These are phyloP conservation scores for Apiosordaria backusii DNA, from an alignment of 495 filamentous ascomycete species.

Conservation along the genomic window DNA sequence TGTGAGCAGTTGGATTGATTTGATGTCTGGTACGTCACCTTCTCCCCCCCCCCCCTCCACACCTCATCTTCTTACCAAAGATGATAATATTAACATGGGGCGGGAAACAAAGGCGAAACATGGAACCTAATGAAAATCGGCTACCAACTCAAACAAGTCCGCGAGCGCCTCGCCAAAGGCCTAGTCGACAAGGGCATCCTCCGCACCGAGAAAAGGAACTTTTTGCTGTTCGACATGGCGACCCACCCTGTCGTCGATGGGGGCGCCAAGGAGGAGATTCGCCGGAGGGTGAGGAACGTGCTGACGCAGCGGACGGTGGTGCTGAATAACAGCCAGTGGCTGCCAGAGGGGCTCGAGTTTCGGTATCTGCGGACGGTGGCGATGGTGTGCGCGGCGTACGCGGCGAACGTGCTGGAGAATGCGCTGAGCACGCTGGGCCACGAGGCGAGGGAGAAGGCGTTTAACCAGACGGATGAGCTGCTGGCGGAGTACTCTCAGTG, in stretches of 20 bases:
- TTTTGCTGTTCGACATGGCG: slow-evolving; percentile 99
- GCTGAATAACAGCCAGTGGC: slow-evolving; percentile 73
- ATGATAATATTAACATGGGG: slow-evolving; percentile 6
- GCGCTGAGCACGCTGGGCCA: slow-evolving; percentile 91
- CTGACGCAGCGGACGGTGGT: slow-evolving; percentile 93
- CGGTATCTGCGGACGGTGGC: slow-evolving; percentile 84
- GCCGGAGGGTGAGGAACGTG: slow-evolving; percentile 84
- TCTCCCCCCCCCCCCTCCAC: neutral
- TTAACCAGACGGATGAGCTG: slow-evolving; percentile 94
- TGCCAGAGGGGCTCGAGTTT: slow-evolving; percentile 92
- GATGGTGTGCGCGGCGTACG: slow-evolving; percentile 98
- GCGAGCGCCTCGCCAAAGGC: slow-evolving; percentile 95
- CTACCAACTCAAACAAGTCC: slow-evolving; percentile 98
- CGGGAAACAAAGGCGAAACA: slow-evolving; percentile 70
- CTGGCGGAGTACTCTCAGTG: slow-evolving; percentile 94
- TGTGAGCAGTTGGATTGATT: slow-evolving; percentile 95
- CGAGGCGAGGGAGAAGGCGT: slow-evolving; percentile 88
- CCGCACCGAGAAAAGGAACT: slow-evolving; percentile 97
- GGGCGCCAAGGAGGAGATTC: slow-evolving; percentile 95
- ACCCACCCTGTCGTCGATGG: slow-evolving; percentile 97
- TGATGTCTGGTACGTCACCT: slow-evolving; percentile 82
- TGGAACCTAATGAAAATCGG: slow-evolving; percentile 99
- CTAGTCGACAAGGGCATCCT: slow-evolving; percentile 98
- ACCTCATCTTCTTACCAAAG: neutral
- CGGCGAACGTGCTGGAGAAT: slow-evolving; percentile 96